Base-by-base conservation (phyloP, 805 yeast species). In the Metschnikowia matae region DNA sequence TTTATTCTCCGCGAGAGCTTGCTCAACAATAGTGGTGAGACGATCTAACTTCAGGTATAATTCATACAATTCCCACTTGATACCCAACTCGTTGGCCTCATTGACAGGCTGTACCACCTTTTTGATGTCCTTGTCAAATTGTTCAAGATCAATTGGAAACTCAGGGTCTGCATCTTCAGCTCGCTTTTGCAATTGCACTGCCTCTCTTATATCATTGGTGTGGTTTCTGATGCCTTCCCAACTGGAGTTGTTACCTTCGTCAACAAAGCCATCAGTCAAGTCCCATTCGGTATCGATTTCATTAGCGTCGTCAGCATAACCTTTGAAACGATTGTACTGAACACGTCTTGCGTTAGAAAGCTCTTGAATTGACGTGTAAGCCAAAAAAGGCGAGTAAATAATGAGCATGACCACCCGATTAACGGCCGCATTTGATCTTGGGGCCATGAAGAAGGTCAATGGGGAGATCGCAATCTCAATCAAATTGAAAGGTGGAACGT, bases 201-300 rank as follows among this genome's bases (percentile, higher is more conserved):
- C 69, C 43, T 65, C 63, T 26, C 59, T 57, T 18, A 72, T 63
- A 44, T 74, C 80, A 34, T 70, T 70, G 53, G 70, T 60, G 21
- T 73, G 57, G 49, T 67, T 70, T 49, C 70, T 65, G 46, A 73
- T 66, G 2, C 70, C 72, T 38, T 70, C 75, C 69, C 69, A 64
- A 20, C 71, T 65, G 34, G 56, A 38, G 32, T 51, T 49, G 7
- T 54, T 54, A n/a, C 60, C 61, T 31, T 69, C 74, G n/a, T 57
- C 68, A 29, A 66, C 65, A 54, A 64, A 88, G 0, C 96, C 96
- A 66, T 88, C 96, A 6, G 85, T 79, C 57, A 89, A 72, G 55
- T 86, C 89, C 96, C 96, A 89, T 59, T 85, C 91, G 6, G 84
- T 78, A 60, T 89, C 88, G 18, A 71, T 59, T 61, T 86, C 92